Evolutionary conservation across 352 stramenopile genomes (phyloP).

Genomic region (Globisporangium rhizosaccharum): DNA sequence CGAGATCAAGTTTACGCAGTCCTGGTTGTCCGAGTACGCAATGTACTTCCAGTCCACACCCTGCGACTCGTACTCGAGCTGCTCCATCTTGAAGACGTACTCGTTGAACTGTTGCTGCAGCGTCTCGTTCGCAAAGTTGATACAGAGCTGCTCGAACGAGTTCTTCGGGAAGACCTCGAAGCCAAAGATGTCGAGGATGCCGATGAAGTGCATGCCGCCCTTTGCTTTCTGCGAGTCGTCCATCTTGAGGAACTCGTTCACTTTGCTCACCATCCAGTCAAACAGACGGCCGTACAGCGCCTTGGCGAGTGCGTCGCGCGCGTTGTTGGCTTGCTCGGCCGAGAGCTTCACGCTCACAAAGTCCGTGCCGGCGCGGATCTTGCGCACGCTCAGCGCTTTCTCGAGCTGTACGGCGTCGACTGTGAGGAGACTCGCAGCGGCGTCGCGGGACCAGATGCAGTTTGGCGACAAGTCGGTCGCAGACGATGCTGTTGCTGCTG

Average conservation of each 20-base stretch:
- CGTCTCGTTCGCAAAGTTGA: constrained; percentile 89
- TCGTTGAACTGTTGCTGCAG: constrained; percentile 88
- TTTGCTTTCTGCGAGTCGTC: constrained; percentile 69
- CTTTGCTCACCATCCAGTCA: constrained; percentile 85
- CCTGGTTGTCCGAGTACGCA: constrained; percentile 84
- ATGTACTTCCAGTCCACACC: constrained; percentile 85
- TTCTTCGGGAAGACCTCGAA: constrained; percentile 91
- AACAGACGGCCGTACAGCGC: constrained; percentile 88
- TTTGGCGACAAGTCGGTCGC: constrained; percentile 45
- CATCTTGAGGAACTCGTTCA: constrained; percentile 83
- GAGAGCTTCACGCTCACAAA: constrained; percentile 85
- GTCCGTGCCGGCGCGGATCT: constrained; percentile 77
- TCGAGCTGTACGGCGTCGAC: constrained; percentile 72
- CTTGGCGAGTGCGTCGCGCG: constrained; percentile 76
- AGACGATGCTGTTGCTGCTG: constrained; percentile 14
- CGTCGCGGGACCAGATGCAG: constrained; percentile 68
- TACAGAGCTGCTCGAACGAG: constrained; percentile 89
- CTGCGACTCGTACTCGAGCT: constrained; percentile 78
- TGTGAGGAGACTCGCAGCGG: constrained; percentile 59
- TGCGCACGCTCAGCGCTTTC: constrained; percentile 64
- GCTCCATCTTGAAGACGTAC: constrained; percentile 86
- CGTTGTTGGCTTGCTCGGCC: constrained; percentile 75
- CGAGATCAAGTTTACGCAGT: constrained; percentile 89
- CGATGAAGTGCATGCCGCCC: constrained; percentile 70
- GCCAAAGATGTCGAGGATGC: constrained; percentile 91